Evolutionary conservation across 345 rosid genomes (phyloP).

Genomic region (Diplotaxis tenuifolia): DNA sequence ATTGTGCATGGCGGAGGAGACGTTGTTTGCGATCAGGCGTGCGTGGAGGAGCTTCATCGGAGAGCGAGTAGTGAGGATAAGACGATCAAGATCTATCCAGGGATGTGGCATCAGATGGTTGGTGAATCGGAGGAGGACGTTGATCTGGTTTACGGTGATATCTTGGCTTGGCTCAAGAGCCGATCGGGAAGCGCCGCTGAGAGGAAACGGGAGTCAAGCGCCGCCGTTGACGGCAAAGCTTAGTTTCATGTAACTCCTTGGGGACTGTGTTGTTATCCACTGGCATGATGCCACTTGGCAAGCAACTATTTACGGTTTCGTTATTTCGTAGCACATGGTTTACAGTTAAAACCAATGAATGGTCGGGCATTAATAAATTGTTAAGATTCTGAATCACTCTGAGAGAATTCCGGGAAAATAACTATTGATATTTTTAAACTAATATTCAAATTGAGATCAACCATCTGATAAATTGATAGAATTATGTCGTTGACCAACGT

Average conservation of each 20-base stretch:
- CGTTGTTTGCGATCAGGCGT: constrained; percentile 67
- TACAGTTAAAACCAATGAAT: not conserved
- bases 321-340: constrained; percentile 10
- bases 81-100: constrained; percentile 69
- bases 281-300: constrained; percentile 19
- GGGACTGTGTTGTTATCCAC: constrained; percentile 3
- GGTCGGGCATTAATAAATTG: not conserved
- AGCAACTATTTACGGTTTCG: not conserved
- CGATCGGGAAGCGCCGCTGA: constrained; percentile 21
- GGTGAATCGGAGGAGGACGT: constrained; percentile 31
- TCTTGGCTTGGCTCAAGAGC: constrained; percentile 24
- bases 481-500: too few species aligned
- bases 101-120: constrained; percentile 73
- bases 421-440: not conserved
- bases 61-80: constrained; percentile 65
- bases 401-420: not conserved
- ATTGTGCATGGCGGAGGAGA: constrained; percentile 81
- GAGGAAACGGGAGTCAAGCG: constrained; percentile 24
- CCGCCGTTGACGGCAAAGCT: constrained; percentile 20
- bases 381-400: not conserved
- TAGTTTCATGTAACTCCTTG: constrained; percentile 7
- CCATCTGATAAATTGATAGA: too few species aligned
- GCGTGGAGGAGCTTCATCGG: constrained; percentile 71
- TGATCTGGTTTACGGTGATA: constrained; percentile 33
- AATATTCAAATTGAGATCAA: too few species aligned